Evolutionary conservation across 768 basidiomycete species (phyloP), one percentile per base, ranked within the genome.

Genomic region (Leccinum disarticulatum): DNA sequence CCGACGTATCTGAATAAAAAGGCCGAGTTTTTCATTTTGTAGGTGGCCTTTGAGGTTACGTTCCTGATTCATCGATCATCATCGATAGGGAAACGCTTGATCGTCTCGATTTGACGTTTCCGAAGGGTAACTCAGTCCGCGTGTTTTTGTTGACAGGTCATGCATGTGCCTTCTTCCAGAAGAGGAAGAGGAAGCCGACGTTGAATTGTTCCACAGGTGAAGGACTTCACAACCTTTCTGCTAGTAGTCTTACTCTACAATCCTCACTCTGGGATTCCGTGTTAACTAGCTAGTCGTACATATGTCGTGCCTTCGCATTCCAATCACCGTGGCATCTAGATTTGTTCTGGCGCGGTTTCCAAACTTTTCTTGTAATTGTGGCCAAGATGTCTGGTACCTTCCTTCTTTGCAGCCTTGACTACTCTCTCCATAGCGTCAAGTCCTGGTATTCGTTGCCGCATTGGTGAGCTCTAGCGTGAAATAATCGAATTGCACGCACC

Each of bases 91-190:
- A 98, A 98, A 77, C 93, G 97, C 68, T 85, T 98, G 62, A 95
- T 99, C 62, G 91, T 95, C 33, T 87, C 92, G 0, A 97, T 99
- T 76, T 98, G 51, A 95, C 96, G 0, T 77, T 98, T 19, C 91
- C 96, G 0, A 98, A 97, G 71, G 97, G 97, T 91, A 17, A 95
- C 94, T 3, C 86, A 87, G 51, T 80, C 83, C 28, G 73, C 78
- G 55, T 61, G 61, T 66, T 27, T 46, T 52, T 60, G 53, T 69
- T 97, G 96, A 74, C 86, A 89, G 74, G 93, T 91, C 81, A 1
- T 98, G 96, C 70, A 79, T 27, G 27, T 27, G 27, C 27, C 27
- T 83, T 66, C 81, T 93, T 62, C 74, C 86, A 9, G 93, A 97
- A 59, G 89, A 86, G 13, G 91, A 93, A 66, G 96, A 98, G 69